Base-by-base conservation (phyloP, 441 rosid genomes). In the Geranium incanum region DNA sequence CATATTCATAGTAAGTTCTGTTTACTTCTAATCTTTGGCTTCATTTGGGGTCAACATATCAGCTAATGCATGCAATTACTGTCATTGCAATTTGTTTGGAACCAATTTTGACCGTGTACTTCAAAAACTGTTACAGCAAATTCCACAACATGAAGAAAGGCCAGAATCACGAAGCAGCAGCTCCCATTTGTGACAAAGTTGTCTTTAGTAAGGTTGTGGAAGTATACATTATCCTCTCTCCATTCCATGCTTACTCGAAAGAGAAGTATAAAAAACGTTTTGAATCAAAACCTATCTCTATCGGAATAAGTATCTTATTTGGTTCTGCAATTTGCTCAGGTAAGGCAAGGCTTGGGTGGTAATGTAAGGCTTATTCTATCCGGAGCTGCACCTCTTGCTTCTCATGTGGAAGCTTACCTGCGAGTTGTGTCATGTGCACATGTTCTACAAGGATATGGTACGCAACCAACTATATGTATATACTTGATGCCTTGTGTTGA, bases 371-470 rank as follows among this genome's bases (percentile, higher is more conserved):
- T 95, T 43, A 88, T 95, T 79, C 78, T 95, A 66, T 95, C 99
- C n/a, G 97, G 97, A 68, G 99, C 93, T 3, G 97, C 97, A 66
- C 99, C 99, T 77, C 88, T 95, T 19, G 81, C 95, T 76, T 62
- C 82, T 66, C 99, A 92, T 48, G 89, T 92, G 21, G 99, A 95
- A 81, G 80, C 90, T 68, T 95, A 84, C 86, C 79, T 92, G 15
- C 86, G 97, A 74, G 99, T 92, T 78, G 99, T 95, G 68, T 87
- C 99, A 66, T 92, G 97, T 76, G 84, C 92, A 72, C 91, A 92
- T 82, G 95, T 95, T 81, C 82, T 92, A 71, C 99, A 92, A 84
- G 99, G 97, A 95, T 95, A 95, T 84, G 97, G 99, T 93, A 85
- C 62, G 52, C 64, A 13, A 2, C 70, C 23, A 16, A 15, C 2